Evolutionary conservation across 495 filamentous ascomycete genomes (phyloP).

Genomic region (Lepraria neglecta): DNA sequence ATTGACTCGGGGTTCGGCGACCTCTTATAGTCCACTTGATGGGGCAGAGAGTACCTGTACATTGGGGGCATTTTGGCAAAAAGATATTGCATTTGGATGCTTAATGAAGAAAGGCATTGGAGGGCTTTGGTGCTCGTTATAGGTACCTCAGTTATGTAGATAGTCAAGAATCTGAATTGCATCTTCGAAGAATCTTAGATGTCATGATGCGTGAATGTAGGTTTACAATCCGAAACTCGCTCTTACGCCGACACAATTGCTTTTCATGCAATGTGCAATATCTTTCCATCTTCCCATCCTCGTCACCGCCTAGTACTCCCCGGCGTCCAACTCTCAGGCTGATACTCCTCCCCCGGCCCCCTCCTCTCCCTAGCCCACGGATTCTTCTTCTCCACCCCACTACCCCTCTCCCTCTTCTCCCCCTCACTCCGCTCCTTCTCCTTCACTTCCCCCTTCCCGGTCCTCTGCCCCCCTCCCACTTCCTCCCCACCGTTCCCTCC

Average conservation of each 20-base stretch:
- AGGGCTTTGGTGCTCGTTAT: conserved; percentile 1
- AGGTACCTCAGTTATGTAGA: conserved; percentile 8
- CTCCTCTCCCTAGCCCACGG: conserved; percentile 50
- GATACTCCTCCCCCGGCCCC: conserved; percentile 65
- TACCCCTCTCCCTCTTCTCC: conserved; percentile 21
- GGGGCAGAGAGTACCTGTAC: conserved; percentile 10
- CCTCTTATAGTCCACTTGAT: neutral
- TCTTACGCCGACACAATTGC: too few species aligned
- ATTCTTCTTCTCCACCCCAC: conserved; percentile 30
- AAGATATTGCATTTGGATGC: conserved; percentile 6
- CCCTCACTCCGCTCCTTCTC: conserved; percentile 25
- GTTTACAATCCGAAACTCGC: too few species aligned
- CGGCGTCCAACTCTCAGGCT: conserved; percentile 68
- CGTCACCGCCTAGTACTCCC: conserved; percentile 17
- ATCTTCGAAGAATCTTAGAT: neutral
- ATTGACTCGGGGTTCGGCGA: neutral
- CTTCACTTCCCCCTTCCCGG: conserved; percentile 24
- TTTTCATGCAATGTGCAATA: too few species aligned
- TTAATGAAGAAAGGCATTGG: conserved; percentile 5
- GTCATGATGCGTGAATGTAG: neutral
- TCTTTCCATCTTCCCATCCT: neutral
- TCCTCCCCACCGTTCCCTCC: conserved; percentile 27
- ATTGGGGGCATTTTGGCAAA: conserved; percentile 4
- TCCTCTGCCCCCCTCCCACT: conserved; percentile 19
- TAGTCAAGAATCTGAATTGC: conserved; percentile 2